Conservation (phyloP, 2,329 filamentous ascomycete species). For the Talaromyces albobiverticillius region DNA sequence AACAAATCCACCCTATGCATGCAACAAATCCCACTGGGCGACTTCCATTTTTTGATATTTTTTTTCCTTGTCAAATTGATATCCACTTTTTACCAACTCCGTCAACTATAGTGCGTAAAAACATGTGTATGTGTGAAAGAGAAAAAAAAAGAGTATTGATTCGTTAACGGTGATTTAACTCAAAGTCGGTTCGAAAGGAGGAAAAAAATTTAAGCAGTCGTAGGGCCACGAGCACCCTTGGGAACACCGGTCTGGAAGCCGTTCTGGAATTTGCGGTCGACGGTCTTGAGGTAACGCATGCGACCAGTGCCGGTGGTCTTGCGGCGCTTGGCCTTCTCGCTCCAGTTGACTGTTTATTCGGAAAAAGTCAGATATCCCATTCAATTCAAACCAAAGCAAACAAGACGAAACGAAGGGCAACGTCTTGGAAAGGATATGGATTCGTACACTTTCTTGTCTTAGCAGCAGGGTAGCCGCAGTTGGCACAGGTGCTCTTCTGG, state of each 20-base stretch:
- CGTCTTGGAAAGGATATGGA: too few relatives aligned
- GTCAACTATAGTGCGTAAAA: constrained; percentile 18
- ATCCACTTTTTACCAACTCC: constrained; percentile 34
- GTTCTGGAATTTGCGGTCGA: constrained; percentile 94
- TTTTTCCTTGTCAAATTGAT: constrained; percentile 5
- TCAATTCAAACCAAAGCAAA: neutral
- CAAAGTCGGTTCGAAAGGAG: neutral
- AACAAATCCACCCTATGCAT: constrained; percentile 29
- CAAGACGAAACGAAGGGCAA: constrained; percentile 15
- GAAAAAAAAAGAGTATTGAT: constrained; percentile 1
- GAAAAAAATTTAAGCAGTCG: constrained; percentile 34
- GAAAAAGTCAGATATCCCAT: constrained; percentile 16
- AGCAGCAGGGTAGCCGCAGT: constrained; percentile 95
- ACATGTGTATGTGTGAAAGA: constrained; percentile 1
- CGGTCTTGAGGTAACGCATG: constrained; percentile 89
- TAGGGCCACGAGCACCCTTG: constrained; percentile 73
- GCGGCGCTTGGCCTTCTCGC: constrained; percentile 99
- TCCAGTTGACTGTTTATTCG: constrained; percentile 81
- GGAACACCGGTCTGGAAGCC: constrained; percentile 90
- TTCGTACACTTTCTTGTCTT: constrained; percentile 98
- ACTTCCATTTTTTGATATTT: neutral
- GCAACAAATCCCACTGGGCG: constrained; percentile 18
- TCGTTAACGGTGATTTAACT: constrained; percentile 2
- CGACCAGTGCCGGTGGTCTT: constrained; percentile 98
- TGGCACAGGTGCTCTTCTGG: constrained; percentile 97